Conservation (phyloP, 1,284 basidiomycete species). For the Ganoderma boninense region DNA sequence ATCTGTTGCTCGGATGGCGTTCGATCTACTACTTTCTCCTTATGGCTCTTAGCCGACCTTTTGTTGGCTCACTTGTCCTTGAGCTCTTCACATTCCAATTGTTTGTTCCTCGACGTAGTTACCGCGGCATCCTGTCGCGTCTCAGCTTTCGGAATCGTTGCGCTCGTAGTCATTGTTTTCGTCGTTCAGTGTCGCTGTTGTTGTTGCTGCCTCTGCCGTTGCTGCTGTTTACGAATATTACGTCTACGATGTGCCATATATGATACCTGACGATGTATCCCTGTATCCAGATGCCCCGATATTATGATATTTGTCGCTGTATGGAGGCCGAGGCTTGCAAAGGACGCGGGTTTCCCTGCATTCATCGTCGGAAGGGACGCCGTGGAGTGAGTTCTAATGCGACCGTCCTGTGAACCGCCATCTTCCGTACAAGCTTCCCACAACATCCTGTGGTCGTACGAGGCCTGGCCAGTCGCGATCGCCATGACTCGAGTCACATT, state of each 20-base stretch:
- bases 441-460: neutral
- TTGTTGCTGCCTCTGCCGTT: conserved; percentile 22
- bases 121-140: neutral
- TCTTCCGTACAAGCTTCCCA: neutral
- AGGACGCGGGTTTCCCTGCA: neutral
- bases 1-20: conserved; percentile 23
- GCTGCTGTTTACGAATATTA: conserved; percentile 28
- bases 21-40: conserved; percentile 26
- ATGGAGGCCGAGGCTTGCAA: neutral
- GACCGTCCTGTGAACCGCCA: neutral
- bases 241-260: conserved; percentile 26
- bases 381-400: neutral
- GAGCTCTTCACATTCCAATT: conserved; percentile 1
- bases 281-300: conserved; percentile 22
- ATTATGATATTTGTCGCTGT: conserved; percentile 10
- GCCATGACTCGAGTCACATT: conserved; percentile 17
- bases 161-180: conserved; percentile 18
- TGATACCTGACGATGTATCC: conserved; percentile 28
- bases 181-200: conserved; percentile 22
- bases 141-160: conserved; percentile 18
- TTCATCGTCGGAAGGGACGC: neutral
- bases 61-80: conserved; percentile 8
- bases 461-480: conserved; percentile 1
- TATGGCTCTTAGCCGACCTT: neutral
- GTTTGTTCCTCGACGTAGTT: conserved; percentile 5